Conservation (phyloP, 306 rosid species). For the Potentilla sterilis region DNA sequence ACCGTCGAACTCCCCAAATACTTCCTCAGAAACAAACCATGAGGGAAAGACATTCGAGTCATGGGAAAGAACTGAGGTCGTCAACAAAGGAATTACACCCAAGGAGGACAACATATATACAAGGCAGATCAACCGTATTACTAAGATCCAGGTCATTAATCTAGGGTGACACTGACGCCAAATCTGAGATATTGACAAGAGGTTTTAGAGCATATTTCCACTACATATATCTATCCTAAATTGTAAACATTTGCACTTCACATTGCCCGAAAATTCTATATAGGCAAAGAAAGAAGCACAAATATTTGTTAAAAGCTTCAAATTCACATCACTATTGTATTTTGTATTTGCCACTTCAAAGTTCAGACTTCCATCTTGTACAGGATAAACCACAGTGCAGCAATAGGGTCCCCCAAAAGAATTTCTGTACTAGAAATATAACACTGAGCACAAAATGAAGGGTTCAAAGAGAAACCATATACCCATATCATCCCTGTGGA, state of each 20-base stretch:
- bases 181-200: too few species aligned
- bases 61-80: too few species aligned
- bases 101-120: too few species aligned
- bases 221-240: too few species aligned
- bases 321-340: slow-evolving; percentile 24
- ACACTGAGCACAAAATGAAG: slow-evolving; percentile 20
- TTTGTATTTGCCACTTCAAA: slow-evolving; percentile 48
- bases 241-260: background rate
- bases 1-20: too few species aligned
- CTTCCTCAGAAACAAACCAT: too few species aligned
- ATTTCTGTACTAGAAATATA: slow-evolving; percentile 16
- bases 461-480: slow-evolving; percentile 26
- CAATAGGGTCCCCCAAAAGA: slow-evolving; percentile 15
- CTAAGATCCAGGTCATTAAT: too few species aligned
- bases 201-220: too few species aligned
- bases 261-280: background rate
- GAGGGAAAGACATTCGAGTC: too few species aligned
- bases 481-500: slow-evolving; percentile 17
- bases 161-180: too few species aligned
- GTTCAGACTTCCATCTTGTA: slow-evolving; percentile 35
- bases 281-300: background rate
- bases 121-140: too few species aligned
- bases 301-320: slow-evolving; percentile 18
- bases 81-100: too few species aligned
- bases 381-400: slow-evolving; percentile 42